A percentile compares a stretch with the other conserved stretches of the same genome.
Evolutionary conservation across 2,329 filamentous ascomycete species (phyloP).

Genomic region (Ophiocordyceps camponoti-leonardi): DNA sequence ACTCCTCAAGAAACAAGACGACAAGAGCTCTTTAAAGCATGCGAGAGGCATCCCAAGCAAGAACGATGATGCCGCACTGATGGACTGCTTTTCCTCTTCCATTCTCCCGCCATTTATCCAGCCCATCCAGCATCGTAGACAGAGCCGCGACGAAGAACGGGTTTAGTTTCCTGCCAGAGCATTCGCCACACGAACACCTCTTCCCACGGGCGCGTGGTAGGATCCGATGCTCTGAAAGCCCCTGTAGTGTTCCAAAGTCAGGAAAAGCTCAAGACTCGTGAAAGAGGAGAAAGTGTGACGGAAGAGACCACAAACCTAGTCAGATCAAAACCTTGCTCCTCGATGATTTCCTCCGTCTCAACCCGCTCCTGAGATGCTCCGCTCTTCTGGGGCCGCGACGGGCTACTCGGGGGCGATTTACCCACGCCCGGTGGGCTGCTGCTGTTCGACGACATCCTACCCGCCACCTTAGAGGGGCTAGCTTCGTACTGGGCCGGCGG

Average conservation of each 20-base stretch:
- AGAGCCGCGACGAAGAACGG: neutral
- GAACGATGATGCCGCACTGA: neutral
- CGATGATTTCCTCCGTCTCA: constrained; percentile 17
- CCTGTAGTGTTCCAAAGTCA: constrained; percentile 15
- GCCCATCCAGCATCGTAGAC: no score
- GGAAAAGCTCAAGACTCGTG: constrained; percentile 2
- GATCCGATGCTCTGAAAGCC: constrained; percentile 49
- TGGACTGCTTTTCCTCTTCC: neutral
- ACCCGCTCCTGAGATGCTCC: constrained; percentile 11
- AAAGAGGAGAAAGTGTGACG: constrained; percentile 4
- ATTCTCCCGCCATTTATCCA: no score
- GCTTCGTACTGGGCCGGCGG: constrained; percentile 31
- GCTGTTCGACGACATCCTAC: constrained; percentile 28
- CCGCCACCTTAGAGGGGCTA: constrained; percentile 37
- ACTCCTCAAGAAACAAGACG: neutral
- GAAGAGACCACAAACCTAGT: constrained; percentile 25
- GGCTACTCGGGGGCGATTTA: constrained; percentile 36
- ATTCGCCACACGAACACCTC: constrained; percentile 24
- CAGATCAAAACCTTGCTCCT: constrained; percentile 39
- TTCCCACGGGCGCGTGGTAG: constrained; percentile 38
- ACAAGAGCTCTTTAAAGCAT: neutral
- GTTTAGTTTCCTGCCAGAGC: constrained; percentile 18
- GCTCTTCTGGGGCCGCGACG: constrained; percentile 23
- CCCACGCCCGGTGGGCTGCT: constrained; percentile 36
- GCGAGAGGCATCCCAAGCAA: neutral